phyloP scores from a whole-genome alignment of 257 asterid species.

The Solanum etuberosum region DNA sequence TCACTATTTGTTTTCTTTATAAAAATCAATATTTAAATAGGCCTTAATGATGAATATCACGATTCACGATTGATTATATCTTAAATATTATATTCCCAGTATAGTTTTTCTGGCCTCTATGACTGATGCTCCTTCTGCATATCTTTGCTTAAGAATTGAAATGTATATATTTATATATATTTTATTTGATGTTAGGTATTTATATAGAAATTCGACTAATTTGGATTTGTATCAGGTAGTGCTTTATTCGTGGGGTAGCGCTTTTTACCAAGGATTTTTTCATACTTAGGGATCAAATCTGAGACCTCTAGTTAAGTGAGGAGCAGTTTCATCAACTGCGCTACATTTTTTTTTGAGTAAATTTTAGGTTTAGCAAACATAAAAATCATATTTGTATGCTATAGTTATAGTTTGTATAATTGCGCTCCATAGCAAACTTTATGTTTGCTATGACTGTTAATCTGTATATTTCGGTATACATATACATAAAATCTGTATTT shows the following conservation, averaged over 20 bases:
- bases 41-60: background rate
- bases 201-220: no score
- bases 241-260: fast-evolving
- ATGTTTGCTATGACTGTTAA: no score
- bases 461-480: no score
- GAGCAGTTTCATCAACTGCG: background rate
- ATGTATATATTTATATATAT: no score
- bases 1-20: background rate
- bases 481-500: no score
- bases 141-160: background rate
- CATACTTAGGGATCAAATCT: background rate
- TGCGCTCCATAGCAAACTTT: no score
- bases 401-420: no score
- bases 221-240: no score
- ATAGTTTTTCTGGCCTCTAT: background rate
- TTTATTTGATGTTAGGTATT: background rate
- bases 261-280: no score
- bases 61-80: background rate
- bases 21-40: background rate
- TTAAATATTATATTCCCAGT: background rate
- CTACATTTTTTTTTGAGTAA: no score
- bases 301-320: background rate
- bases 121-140: background rate
- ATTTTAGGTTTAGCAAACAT: no score
- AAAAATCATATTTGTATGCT: no score